Base-by-base conservation (phyloP, 2,329 filamentous ascomycete species). In the Colletotrichum brevisporum region DNA sequence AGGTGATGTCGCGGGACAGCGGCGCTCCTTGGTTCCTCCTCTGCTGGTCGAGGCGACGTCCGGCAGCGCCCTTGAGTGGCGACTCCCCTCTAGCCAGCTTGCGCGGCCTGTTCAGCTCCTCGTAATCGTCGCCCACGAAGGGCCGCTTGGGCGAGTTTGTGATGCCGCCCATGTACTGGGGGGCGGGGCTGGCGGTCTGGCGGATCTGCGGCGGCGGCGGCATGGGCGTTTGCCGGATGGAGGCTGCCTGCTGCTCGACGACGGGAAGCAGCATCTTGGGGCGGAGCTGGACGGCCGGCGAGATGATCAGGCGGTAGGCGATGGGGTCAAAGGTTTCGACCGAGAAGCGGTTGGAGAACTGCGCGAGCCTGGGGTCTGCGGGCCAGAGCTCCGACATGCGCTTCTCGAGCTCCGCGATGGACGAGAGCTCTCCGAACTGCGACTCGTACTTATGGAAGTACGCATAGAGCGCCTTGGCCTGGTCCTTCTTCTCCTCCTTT, bases 391-490 rank as follows among this genome's bases (percentile, higher is more conserved):
- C 94, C 24, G 89, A 88, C 94, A 99, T 98, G 54, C 96, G 91
- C 75, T 91, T 92, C 80, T 99, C 97, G 16, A 99, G 86, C 78
- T 97, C 96, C 72, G 91, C 90, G 62, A 99, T 94, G 75, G 98
- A 95, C 6, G 92, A 90, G 5, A 98, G 87, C 78, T 99, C 96
- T 64, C 97, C 96, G 76, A 95, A 99, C 72, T 94, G 91, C 12
- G 94, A 95, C 82, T 99, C 96, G 78, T 97, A 97, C 74, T 95
- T 92, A 81, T 99, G 95, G 79, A 99, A 95, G 81, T 95, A 98
- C 2, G 90, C 86, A 75, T 97, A 97, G 0, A 99, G 88, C 1
- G 92, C 89, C 78, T 96, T 97, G 9, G 95, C 90, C 76, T 94
- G 96, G 63, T 86, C 81, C 1, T 91, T 82, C 12, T 89, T 89